Percentiles rank a stretch among this genome's conserved stretches.
These are phyloP conservation scores for Venturia nashicola DNA, from an alignment of 2,329 filamentous ascomycete genomes.

Conservation along the genomic window DNA sequence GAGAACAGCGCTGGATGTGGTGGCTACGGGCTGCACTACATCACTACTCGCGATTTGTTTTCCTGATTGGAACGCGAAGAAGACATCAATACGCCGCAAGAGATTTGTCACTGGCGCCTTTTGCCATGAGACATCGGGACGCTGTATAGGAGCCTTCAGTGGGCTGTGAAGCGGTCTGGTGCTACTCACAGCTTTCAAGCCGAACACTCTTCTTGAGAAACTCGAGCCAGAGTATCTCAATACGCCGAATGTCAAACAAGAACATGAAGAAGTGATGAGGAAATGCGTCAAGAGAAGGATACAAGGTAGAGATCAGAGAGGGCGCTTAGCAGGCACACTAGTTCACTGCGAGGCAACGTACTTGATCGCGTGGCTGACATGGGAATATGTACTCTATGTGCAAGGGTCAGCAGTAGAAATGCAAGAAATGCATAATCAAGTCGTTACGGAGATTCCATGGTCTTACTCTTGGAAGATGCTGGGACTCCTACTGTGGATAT, in stretches of 20 bases:
- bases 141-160: not conserved
- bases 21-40: not conserved
- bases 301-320: not conserved
- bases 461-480: too few species aligned
- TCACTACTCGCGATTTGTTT: not conserved
- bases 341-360: too few species aligned
- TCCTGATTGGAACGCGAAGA: not conserved
- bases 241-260: not conserved
- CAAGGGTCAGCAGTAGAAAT: too few species aligned
- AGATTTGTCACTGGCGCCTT: not conserved
- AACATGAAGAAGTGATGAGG: not conserved
- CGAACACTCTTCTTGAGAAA: not conserved
- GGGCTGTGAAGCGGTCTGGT: not conserved
- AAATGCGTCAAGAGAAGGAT: not conserved
- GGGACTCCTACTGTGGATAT: too few species aligned
- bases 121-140: not conserved
- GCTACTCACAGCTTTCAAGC: not conserved
- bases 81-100: not conserved
- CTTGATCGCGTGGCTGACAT: too few species aligned
- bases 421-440: too few species aligned
- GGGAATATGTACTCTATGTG: constrained; percentile 38
- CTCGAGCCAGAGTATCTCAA: not conserved
- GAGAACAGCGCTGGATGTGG: not conserved
- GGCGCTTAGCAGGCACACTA: too few species aligned
- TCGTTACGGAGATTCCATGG: too few species aligned